Conservation (phyloP, 1,139 yeast species). For the Diutina sp. region DNA sequence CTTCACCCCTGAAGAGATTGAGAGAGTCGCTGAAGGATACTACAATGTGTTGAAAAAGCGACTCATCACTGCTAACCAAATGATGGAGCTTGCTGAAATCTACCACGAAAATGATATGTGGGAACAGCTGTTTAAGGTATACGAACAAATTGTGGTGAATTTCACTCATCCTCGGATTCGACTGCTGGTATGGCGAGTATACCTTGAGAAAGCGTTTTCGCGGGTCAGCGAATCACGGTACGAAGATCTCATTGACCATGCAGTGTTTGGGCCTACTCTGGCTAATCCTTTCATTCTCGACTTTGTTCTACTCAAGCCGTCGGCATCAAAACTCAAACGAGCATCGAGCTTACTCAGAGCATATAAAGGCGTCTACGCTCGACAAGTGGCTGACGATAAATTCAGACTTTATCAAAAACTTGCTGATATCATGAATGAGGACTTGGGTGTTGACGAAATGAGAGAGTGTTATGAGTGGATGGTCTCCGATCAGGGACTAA, state of each 20-base stretch:
- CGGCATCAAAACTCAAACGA: background rate
- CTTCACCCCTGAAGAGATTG: conserved; percentile 6
- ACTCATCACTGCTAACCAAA: conserved; percentile 56
- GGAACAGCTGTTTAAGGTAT: conserved; percentile 37
- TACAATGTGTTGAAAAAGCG: conserved; percentile 48
- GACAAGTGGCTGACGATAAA: conserved; percentile 10
- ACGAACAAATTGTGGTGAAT: conserved; percentile 50
- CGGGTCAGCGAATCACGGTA: background rate
- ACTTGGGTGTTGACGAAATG: conserved; percentile 8
- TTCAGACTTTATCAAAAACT: conserved; percentile 11
- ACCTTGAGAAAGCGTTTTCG: conserved; percentile 29
- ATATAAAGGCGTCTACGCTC: background rate
- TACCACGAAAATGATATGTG: conserved; percentile 35
- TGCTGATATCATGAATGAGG: conserved; percentile 5
- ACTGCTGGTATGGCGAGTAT: conserved; percentile 64
- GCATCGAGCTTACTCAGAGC: background rate
- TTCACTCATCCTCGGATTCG: conserved; percentile 47
- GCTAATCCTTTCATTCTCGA: background rate
- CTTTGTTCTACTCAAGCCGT: background rate
- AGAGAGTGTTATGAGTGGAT: conserved; percentile 12
- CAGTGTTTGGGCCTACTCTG: background rate
- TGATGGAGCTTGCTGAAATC: conserved; percentile 56
- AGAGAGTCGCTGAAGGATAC: conserved; percentile 26
- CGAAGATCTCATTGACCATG: background rate
- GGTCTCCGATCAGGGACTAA: conserved; percentile 13